Percentiles rank a stretch among this genome's conserved stretches.
Conservation (phyloP, 169 alveolate species). For the Plasmodium coatneyi region DNA sequence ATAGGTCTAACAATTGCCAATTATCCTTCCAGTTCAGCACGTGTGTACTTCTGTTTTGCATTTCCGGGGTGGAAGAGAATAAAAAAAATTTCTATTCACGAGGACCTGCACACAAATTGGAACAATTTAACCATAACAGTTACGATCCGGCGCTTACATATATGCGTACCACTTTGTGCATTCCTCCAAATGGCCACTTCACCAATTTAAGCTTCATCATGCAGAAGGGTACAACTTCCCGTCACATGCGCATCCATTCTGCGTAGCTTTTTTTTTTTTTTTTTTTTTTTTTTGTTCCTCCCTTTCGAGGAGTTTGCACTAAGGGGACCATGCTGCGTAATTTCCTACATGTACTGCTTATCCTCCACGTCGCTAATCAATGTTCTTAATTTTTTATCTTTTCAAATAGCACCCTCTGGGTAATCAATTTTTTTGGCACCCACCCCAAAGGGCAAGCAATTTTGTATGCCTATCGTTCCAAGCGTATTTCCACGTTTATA, state of each 20-base stretch:
- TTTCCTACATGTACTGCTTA: neutral
- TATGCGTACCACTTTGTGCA: neutral
- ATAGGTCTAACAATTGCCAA: neutral
- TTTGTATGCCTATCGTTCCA: neutral
- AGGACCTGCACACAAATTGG: neutral
- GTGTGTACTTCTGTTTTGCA: neutral
- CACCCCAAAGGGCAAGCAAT: neutral
- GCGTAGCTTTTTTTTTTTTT: neutral
- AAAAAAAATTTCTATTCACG: neutral
- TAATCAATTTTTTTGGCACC: neutral
- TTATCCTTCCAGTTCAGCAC: neutral
- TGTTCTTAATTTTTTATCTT: neutral
- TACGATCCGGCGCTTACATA: neutral
- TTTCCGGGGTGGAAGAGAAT: neutral
- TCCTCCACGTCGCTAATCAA: neutral
- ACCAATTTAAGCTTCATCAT: neutral
- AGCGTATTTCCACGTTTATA: neutral
- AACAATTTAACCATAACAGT: neutral
- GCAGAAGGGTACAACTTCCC: neutral
- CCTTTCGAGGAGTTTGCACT: neutral
- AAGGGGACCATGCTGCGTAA: neutral
- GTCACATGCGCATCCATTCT: neutral
- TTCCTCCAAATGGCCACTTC: neutral
- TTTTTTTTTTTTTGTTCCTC: neutral
- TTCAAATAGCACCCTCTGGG: neutral